A percentile compares a stretch with the other conserved stretches of the same genome.
phyloP scores from a whole-genome alignment of 2,329 filamentous ascomycete species.

The Calonectria fujianensis region DNA sequence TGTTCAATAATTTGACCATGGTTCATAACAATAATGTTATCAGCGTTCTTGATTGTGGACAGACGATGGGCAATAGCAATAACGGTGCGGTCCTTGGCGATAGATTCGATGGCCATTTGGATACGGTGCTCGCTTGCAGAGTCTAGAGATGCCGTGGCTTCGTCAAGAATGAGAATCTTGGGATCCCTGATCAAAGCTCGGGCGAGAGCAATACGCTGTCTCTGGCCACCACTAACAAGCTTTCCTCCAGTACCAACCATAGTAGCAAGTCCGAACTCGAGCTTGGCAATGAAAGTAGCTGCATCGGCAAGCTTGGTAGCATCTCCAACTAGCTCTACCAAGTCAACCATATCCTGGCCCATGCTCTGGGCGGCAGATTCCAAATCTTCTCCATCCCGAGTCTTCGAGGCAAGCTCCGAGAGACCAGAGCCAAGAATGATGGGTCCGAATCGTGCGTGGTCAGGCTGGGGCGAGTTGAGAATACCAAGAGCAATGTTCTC shows the following conservation, averaged over 20 bases:
- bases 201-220: slow-evolving; percentile 76
- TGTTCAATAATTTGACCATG: slow-evolving; percentile 77
- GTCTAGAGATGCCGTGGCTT: slow-evolving; percentile 77
- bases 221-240: slow-evolving; percentile 76
- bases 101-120: slow-evolving; percentile 67
- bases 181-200: slow-evolving; percentile 75
- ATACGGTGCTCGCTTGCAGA: slow-evolving; percentile 75
- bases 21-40: slow-evolving; percentile 80
- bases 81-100: slow-evolving; percentile 74
- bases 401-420: slow-evolving; percentile 69
- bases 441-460: slow-evolving; percentile 64
- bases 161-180: slow-evolving; percentile 75
- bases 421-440: slow-evolving; percentile 70
- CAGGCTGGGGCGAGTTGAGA: slow-evolving; percentile 64
- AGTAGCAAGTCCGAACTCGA: slow-evolving; percentile 73
- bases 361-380: slow-evolving; percentile 64
- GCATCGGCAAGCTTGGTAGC: slow-evolving; percentile 77
- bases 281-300: slow-evolving; percentile 70
- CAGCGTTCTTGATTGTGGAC: slow-evolving; percentile 77
- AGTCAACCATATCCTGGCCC: slow-evolving; percentile 67
- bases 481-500: slow-evolving; percentile 72
- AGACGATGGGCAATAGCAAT: slow-evolving; percentile 80
- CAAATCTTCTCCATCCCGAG: slow-evolving; percentile 71
- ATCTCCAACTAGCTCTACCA: slow-evolving; percentile 69
- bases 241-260: slow-evolving; percentile 72